Conservation (phyloP, 2,329 filamentous ascomycete genomes). For the Purpureocillium takamizusanense region DNA sequence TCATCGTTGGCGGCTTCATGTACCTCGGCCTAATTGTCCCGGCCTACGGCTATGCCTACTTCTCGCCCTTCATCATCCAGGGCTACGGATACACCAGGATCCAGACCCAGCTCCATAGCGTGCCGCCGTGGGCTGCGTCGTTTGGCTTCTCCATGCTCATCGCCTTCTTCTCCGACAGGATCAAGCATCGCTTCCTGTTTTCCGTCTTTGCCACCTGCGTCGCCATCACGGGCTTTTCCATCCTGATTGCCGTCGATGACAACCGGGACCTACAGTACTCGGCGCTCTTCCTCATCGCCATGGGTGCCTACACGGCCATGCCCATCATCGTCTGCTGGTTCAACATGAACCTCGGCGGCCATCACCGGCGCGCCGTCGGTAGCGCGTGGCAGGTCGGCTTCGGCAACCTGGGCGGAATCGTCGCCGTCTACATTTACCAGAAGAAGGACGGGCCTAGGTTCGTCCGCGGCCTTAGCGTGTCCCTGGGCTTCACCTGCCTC, state of each 20-base stretch:
- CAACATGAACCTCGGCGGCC: constrained; percentile 69
- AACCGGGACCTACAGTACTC: constrained; percentile 62
- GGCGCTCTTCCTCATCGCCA: constrained; percentile 72
- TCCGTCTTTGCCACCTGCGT: constrained; percentile 59
- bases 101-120: constrained; percentile 47
- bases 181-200: constrained; percentile 67
- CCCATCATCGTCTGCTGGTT: constrained; percentile 80
- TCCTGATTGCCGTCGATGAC: constrained; percentile 64
- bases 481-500: constrained; percentile 63
- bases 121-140: constrained; percentile 55
- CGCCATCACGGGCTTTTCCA: constrained; percentile 64
- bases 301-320: constrained; percentile 80
- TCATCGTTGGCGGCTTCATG: constrained; percentile 69
- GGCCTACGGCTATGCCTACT: constrained; percentile 71
- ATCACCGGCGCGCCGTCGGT: constrained; percentile 61
- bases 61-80: constrained; percentile 62
- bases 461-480: constrained; percentile 67
- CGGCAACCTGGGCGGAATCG: constrained; percentile 72
- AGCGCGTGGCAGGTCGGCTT: constrained; percentile 72
- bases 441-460: constrained; percentile 59
- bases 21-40: constrained; percentile 74
- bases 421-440: constrained; percentile 64
- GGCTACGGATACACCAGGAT: constrained; percentile 55
- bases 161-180: constrained; percentile 62
- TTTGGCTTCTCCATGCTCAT: constrained; percentile 73